Evolutionary conservation across 805 yeast species (phyloP), one percentile per base, ranked within the genome.

Genomic region (Priceomyces castillae): DNA sequence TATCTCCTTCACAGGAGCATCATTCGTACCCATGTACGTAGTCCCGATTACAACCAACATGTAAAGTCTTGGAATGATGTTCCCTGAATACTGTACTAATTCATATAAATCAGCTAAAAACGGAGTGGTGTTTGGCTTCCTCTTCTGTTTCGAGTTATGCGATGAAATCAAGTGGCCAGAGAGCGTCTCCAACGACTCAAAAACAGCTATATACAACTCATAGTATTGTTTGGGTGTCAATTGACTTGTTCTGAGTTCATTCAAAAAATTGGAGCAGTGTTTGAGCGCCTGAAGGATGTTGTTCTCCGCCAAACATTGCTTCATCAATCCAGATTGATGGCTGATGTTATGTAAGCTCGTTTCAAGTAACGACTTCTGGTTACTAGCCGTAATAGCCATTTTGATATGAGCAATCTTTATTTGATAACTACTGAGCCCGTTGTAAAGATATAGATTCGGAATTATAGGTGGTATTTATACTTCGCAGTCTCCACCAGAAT

Each of bases 11-110:
- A 80, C 76, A 0, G 97, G 96, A 0, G 95, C 83, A 43, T 82
- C 88, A 1, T 83, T 77, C 7, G 82, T 74, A 6, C 85, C 70
- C 84, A 92, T 81, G 67, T 86, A 90, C 2, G 88, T 89, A 0
- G 95, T 81, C 7, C 99, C 99, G 12, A 94, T 92, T 2, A 95
- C 92, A 34, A 94, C 85, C 97, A 94, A 89, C 65, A 94, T 73
- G 60, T 94, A 94, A 43, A 94, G 69, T 45, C 99, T 76, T 1
- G 99, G 99, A 12, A 94, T 75, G 19, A 94, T 86, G 59, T 89
- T 92, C 1, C 97, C 95, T 1, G 96, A 89, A 59, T 94, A 94
- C 63, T 94, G 98, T 4, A 92, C 97, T 60, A 90, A 73, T 56
- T 92, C 98, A 60, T 94, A 94, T 41, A 94, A 73, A 59, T 94